Evolutionary conservation across 305 asterid genomes (phyloP), one percentile per base, ranked within the genome.

Genomic region (Salvia sclarea): DNA sequence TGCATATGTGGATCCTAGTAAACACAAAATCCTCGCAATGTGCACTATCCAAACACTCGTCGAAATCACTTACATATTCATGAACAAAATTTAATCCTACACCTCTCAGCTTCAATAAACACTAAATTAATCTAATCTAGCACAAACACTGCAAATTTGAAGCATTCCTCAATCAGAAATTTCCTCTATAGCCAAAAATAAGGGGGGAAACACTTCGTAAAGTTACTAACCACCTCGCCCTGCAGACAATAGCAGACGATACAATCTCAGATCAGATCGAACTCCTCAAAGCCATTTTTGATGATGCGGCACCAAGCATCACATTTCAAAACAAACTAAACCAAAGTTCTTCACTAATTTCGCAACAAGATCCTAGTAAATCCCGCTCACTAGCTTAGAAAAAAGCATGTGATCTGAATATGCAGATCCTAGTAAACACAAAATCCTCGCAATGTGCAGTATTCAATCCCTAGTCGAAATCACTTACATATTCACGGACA

Each of bases 191-290:
- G 55, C 44, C 12, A 20, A 28, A 52, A 44, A 53, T n/a, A n/a
- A n/a, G n/a, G n/a, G n/a, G n/a, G n/a, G n/a, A n/a, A n/a, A n/a
- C n/a, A n/a, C n/a, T n/a, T n/a, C n/a, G n/a, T n/a, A n/a, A n/a
- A n/a, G n/a, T n/a, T n/a, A n/a, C n/a, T n/a, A n/a, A n/a, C 99
- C 99, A 91, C 79, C 99, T 89, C 5, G 96, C 96, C 95, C 98
- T 92, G 76, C 85, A 84, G 37, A 25, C 25, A 54, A 69, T 48
- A 77, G 65, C 25, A 73, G 38, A 44, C 33, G 55, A 72, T 48
- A 44, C 33, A n/a, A 48, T 10, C 44, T 22, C 52, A 48, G 21
- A 49, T 64, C 70, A 73, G 73, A 70, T 31, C 20, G 7, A 68
- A 70, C 59, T 21, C 57, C 63, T 28, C 30, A 21, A 54, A 49